Evolutionary conservation across 78 protist genomes (phyloP), one percentile per base, ranked within the genome.

Genomic region (Speleostelium caveatum): DNA sequence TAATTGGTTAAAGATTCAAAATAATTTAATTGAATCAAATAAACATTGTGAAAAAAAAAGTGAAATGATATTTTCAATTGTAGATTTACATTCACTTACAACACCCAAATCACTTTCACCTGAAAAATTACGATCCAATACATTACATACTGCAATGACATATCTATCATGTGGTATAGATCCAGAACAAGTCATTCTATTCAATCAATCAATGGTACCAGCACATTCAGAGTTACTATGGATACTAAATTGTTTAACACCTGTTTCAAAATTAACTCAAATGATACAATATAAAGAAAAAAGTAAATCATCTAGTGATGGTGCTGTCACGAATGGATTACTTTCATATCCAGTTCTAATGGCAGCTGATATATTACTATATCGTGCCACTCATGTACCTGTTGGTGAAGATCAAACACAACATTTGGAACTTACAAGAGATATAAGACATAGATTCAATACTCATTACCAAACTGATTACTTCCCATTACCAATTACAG

Each of bases 351-450:
- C 98, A 16, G 90, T 91, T 22, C 90, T 96, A 35, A 86, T 87
- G 96, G 98, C 98, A 3, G 96, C 98, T 2, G 98, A 96, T 51
- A 89, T 96, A 8, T 87, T 96, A n/a, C 41, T 94, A 12, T 96
- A 93, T 68, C 73, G 28, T 86, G 51, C 92, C 24, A 87, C 96
- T 36, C 96, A 93, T 30, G 95, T 96, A 22, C 98, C 98, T 17
- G 98, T 96, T 21, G 98, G 98, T 8, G 98, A 94, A 8, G 98
- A 96, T 41, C 98, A 96, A 55, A 56, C 62, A 2, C 98, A 96
- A 71, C 98, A 96, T 80, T 73, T 96, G 1, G 95, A 94, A 55
- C 76, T 96, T 33, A 71, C 96, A 1, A 45, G 98, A 28, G 77
- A 88, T 30, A 39, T 94, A 0, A 96, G 95, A 49, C 56, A 73